These are phyloP conservation scores for Heliophila coronopifolia DNA, from an alignment of 441 rosid genomes.

Conservation along the genomic window DNA sequence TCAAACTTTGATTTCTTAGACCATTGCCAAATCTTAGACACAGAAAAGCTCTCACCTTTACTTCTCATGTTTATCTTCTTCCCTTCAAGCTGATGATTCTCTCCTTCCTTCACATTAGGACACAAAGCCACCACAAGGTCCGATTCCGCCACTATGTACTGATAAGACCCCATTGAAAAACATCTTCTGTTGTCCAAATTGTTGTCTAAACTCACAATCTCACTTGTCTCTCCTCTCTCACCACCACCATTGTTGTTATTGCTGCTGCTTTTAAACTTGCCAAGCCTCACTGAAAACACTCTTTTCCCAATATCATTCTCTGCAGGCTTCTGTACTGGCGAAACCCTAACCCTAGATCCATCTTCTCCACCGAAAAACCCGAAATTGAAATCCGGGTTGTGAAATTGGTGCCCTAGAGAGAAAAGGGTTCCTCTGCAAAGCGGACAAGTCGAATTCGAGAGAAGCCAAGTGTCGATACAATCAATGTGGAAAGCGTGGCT, in stretches of 20 bases:
- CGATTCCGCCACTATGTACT: conserved; percentile 57
- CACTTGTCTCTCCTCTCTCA: conserved; percentile 32
- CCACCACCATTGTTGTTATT: conserved; percentile 23
- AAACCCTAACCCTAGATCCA: conserved; percentile 35
- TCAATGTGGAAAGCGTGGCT: conserved; percentile 66
- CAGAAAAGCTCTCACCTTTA: conserved; percentile 74
- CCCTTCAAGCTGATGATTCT: conserved; percentile 41
- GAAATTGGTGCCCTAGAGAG: conserved; percentile 37
- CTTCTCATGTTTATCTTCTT: conserved; percentile 51
- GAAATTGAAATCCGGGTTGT: conserved; percentile 41
- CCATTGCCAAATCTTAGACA: conserved; percentile 78
- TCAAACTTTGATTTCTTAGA: conserved; percentile 45
- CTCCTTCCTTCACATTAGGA: conserved; percentile 41
- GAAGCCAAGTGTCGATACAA: conserved; percentile 66
- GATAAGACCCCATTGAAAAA: conserved; percentile 67
- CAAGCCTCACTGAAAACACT: conserved; percentile 65
- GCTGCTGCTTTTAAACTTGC: conserved; percentile 53
- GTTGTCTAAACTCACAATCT: conserved; percentile 38
- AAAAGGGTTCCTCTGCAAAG: conserved; percentile 60
- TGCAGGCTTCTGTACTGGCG: conserved; percentile 39
- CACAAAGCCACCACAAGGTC: conserved; percentile 48
- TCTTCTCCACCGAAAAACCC: conserved; percentile 42
- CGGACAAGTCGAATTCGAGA: conserved; percentile 67
- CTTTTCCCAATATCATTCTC: conserved; percentile 63
- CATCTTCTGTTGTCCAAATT: conserved; percentile 62